Evolutionary conservation across 2,329 filamentous ascomycete genomes (phyloP).

Genomic region (Cercospora zeae-maydis): DNA sequence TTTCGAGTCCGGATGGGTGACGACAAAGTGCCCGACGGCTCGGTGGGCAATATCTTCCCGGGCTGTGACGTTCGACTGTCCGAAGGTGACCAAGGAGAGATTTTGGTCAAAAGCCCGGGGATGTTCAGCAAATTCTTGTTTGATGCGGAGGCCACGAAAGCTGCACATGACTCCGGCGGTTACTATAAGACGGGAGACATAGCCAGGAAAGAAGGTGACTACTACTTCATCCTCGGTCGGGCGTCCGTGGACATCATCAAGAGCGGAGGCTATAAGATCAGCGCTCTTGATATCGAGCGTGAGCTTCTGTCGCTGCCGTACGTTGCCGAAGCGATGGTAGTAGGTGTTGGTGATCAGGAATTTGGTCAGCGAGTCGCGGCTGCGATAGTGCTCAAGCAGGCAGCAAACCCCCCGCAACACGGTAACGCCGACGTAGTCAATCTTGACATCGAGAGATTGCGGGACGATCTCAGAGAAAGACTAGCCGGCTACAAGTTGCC

Average conservation of each 20-base stretch:
- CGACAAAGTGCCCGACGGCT: conserved; percentile 41
- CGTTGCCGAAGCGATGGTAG: conserved; percentile 52
- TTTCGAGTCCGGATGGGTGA: conserved; percentile 45
- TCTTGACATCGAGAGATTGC: conserved; percentile 42
- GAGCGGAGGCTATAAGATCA: conserved; percentile 55
- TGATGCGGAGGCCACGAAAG: conserved; percentile 31
- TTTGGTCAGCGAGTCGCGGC: conserved; percentile 56
- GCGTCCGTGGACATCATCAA: conserved; percentile 55
- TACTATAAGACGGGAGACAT: conserved; percentile 38
- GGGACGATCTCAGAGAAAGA: conserved; percentile 44
- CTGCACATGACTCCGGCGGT: conserved; percentile 32
- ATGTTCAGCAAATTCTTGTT: conserved; percentile 38
- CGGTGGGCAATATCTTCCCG: conserved; percentile 48
- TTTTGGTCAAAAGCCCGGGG: conserved; percentile 40
- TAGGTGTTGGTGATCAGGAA: conserved; percentile 53
- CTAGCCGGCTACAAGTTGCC: conserved; percentile 50
- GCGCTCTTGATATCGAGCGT: conserved; percentile 53
- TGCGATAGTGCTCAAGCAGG: conserved; percentile 44
- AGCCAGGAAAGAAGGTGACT: conserved; percentile 41
- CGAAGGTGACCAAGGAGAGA: conserved; percentile 49
- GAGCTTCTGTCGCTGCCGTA: conserved; percentile 50
- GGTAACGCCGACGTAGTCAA: conserved; percentile 17
- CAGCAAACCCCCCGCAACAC: conserved; percentile 28
- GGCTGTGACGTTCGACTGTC: conserved; percentile 47
- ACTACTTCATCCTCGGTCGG: conserved; percentile 53